These are phyloP conservation scores for Thelonectria olida DNA, from an alignment of 2,329 filamentous ascomycete species.

Conservation along the genomic window DNA sequence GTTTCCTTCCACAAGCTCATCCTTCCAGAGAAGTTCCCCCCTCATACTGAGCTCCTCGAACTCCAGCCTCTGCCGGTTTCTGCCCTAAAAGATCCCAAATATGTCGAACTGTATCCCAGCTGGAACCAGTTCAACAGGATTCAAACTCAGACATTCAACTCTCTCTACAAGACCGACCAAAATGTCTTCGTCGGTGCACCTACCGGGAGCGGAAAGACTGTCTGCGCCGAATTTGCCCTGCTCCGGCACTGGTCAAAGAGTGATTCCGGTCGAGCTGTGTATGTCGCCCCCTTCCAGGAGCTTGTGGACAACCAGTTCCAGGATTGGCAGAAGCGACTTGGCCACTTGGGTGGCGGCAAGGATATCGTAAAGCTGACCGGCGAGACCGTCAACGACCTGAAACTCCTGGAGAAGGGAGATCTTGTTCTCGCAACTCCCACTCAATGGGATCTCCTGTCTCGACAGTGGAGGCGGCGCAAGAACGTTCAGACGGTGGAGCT, in stretches of 20 bases:
- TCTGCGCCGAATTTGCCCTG: conserved; percentile 94
- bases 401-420: conserved; percentile 86
- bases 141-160: conserved; percentile 97
- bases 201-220: conserved; percentile 94
- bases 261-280: conserved; percentile 78
- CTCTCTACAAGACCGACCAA: conserved; percentile 88
- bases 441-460: conserved; percentile 95
- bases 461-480: conserved; percentile 96
- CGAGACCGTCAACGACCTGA: conserved; percentile 89
- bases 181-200: conserved; percentile 95
- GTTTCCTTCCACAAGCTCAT: conserved; percentile 96
- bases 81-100: conserved; percentile 87
- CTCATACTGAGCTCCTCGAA: conserved; percentile 91
- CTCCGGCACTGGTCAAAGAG: conserved; percentile 80
- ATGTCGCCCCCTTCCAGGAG: conserved; percentile 94
- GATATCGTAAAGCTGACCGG: conserved; percentile 92
- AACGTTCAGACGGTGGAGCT: conserved; percentile 91
- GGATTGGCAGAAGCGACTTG: conserved; percentile 85
- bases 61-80: conserved; percentile 90
- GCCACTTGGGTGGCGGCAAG: conserved; percentile 80
- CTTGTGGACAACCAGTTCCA: conserved; percentile 82
- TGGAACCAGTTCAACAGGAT: conserved; percentile 96
- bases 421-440: conserved; percentile 90
- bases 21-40: conserved; percentile 92
- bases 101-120: conserved; percentile 80